phyloP scores from a whole-genome alignment of 2,329 filamentous ascomycete genomes.

The Fusarium pilosicola region DNA sequence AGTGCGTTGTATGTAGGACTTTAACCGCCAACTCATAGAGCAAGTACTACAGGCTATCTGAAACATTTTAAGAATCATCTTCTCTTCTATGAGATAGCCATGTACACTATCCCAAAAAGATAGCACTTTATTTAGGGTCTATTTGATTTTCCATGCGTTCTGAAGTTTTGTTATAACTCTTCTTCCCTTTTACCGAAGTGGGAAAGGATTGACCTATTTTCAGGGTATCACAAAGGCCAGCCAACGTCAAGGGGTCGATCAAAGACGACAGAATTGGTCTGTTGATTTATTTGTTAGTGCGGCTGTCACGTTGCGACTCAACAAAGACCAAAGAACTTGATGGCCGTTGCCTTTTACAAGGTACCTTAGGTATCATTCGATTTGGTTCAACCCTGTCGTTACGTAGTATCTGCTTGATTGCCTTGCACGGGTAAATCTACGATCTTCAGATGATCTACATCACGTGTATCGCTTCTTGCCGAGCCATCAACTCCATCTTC shows the following conservation, averaged over 20 bases:
- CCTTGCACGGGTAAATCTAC: neutral
- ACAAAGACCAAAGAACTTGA: neutral
- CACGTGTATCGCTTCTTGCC: slow-evolving; percentile 15
- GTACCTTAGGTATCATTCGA: neutral
- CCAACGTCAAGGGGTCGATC: neutral
- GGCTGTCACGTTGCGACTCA: neutral
- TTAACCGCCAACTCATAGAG: neutral
- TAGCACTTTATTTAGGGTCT: neutral
- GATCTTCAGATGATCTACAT: slow-evolving; percentile 17
- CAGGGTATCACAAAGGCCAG: neutral
- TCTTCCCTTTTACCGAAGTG: neutral
- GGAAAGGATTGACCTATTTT: neutral
- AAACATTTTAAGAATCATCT: neutral
- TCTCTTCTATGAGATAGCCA: neutral
- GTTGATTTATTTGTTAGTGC: neutral
- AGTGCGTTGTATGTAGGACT: neutral
- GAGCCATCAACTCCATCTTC: neutral
- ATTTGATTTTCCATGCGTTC: neutral
- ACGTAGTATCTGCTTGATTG: neutral
- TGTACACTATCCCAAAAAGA: neutral
- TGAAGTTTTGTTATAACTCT: neutral
- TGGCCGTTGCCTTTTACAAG: neutral
- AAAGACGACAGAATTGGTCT: neutral
- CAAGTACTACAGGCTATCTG: neutral
- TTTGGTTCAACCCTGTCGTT: neutral